Base-by-base conservation (phyloP, 371 early-diverging fungal species). In the Smittium culicis region DNA sequence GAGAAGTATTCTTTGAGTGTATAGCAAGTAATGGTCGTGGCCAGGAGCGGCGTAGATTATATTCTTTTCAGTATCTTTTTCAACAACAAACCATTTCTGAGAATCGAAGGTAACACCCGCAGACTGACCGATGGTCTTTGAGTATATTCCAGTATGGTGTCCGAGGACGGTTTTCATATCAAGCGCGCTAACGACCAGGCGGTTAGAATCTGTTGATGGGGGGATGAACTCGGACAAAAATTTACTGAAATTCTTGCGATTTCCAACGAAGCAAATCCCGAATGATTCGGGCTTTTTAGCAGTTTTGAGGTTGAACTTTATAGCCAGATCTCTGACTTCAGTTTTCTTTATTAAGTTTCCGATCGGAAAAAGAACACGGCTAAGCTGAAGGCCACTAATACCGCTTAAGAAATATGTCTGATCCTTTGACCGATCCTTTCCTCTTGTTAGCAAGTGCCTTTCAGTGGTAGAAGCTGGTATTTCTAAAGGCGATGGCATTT, bases 221-320 rank as follows among this genome's bases (percentile, higher is more conserved):
- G 83, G 81, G 69, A 91, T 33, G 58, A 77, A 77, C 67, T 76
- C 70, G 16, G 77, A 80, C 58, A 96, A 67, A 70, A 96, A 96
- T 17, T 85, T 83, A 1, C 84, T 82, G 76, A 93, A 95, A 17
- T 77, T 71, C 14, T 78, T 80, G 1, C 87, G 80, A 68, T 92
- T 86, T 0, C 96, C 95, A 2, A 96, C 87, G 81, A 96, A 95
- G 68, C 97, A 96, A 27, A 96, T 91, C 0, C 97, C 97, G 93
- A 93, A 92, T 71, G 91, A 91, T 71, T 96, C 97, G 45, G 81
- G 82, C 75, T 92, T 93, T 11, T 71, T 60, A 0, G 90, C 88
- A 17, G 84, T 81, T 0, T 72, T 73, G 32, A 91, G 78, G 0
- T 81, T 81, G 8, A 81, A 65, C 11, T 79, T 68, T 16, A 67